These are phyloP conservation scores for Neoarthrinium moseri DNA, from an alignment of 2,329 filamentous ascomycete species.

Conservation along the genomic window DNA sequence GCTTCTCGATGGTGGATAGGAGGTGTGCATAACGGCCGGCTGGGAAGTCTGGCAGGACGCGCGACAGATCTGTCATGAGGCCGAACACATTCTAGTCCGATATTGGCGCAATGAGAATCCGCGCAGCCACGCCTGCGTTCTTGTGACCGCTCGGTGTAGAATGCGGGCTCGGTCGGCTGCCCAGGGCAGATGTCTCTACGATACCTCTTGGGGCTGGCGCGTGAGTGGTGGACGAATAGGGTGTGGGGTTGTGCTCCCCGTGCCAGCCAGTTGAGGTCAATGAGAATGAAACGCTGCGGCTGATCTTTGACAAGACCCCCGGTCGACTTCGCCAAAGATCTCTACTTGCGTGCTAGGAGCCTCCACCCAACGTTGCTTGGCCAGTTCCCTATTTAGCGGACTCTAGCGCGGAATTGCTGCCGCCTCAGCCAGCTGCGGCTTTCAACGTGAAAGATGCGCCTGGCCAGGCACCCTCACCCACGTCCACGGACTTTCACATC, in stretches of 20 bases:
- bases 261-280: not conserved
- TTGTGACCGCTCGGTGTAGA: not conserved
- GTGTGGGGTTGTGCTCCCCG: not conserved
- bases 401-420: conserved; percentile 5
- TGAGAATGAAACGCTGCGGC: not conserved
- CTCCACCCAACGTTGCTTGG: not conserved
- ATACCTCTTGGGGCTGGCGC: no score
- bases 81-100: conserved; percentile 3
- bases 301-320: not conserved
- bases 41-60: conserved; percentile 78
- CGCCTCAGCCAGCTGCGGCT: not conserved
- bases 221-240: not conserved
- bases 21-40: conserved; percentile 70
- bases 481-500: no score
- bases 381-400: not conserved
- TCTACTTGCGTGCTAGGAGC: conserved; percentile 4
- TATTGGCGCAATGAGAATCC: conserved; percentile 17
- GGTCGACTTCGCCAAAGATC: conserved; percentile 3
- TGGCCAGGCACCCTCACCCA: no score
- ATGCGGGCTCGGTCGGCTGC: not conserved
- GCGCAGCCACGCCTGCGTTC: not conserved
- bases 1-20: conserved; percentile 75
- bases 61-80: conserved; percentile 81
- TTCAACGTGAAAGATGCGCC: no score
- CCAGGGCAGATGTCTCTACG: not conserved